Evolutionary conservation across 2,329 filamentous ascomycete species (phyloP).

Genomic region (Verticillium albo-atrum): DNA sequence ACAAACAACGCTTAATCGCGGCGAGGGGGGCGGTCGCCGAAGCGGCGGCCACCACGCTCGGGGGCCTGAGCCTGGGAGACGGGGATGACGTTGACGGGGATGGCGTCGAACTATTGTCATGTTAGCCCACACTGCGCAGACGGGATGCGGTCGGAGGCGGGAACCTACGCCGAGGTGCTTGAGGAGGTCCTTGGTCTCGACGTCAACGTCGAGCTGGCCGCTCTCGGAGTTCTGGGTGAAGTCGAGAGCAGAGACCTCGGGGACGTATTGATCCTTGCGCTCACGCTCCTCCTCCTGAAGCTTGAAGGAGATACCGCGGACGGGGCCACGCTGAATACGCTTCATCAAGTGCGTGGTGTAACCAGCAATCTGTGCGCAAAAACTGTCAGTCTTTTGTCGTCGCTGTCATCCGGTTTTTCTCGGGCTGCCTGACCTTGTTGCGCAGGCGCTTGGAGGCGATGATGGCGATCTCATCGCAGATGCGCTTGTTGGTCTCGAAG

Average conservation of each 20-base stretch:
- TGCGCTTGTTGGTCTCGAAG: conserved; percentile 99
- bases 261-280: conserved; percentile 99
- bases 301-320: conserved; percentile 99
- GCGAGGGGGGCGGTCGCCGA: conserved; percentile 57
- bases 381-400: conserved; percentile 3
- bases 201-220: conserved; percentile 90
- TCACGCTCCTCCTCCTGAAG: conserved; percentile 99
- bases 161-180: conserved; percentile 95
- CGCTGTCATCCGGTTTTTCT: background rate
- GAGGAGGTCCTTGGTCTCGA: conserved; percentile 97
- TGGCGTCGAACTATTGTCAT: conserved; percentile 76
- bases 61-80: conserved; percentile 83
- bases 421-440: conserved; percentile 73
- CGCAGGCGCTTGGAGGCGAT: conserved; percentile 98
- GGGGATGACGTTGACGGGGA: conserved; percentile 92
- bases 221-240: conserved; percentile 91
- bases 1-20: conserved; percentile 33
- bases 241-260: conserved; percentile 97
- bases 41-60: conserved; percentile 75
- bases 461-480: conserved; percentile 99
- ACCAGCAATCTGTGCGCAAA: conserved; percentile 71
- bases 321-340: conserved; percentile 98
- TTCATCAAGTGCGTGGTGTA: conserved; percentile 99
- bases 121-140: background rate
- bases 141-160: background rate